phyloP scores from a whole-genome alignment of 2,329 filamentous ascomycete species.

The Gremmenia infestans region DNA sequence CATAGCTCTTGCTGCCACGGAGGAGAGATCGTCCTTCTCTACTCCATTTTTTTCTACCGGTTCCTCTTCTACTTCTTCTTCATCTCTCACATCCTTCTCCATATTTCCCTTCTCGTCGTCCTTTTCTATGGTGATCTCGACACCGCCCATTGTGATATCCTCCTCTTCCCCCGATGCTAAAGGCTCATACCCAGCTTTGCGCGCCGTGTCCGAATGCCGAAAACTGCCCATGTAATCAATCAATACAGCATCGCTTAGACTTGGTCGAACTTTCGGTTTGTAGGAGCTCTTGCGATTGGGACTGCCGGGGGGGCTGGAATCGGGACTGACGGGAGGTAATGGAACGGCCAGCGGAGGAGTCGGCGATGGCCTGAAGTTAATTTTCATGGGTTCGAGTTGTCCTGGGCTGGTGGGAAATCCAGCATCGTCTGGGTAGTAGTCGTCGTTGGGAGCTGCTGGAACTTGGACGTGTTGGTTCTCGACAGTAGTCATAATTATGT shows the following conservation, averaged over 20 bases:
- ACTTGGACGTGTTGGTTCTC: conserved; percentile 12
- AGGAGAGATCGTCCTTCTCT: conserved; percentile 9
- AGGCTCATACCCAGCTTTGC: conserved; percentile 47
- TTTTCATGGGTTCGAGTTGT: conserved; percentile 36
- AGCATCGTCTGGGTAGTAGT: conserved; percentile 46
- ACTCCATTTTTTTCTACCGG: neutral
- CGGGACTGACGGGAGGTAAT: conserved; percentile 40
- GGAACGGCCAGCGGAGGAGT: conserved; percentile 45
- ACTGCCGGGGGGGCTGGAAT: conserved; percentile 30
- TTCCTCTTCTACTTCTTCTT: neutral
- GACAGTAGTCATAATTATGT: conserved; percentile 22
- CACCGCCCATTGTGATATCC: conserved; percentile 26
- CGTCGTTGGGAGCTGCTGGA: conserved; percentile 21
- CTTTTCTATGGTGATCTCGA: conserved; percentile 25
- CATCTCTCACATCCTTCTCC: conserved; percentile 3
- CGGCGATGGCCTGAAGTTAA: conserved; percentile 45
- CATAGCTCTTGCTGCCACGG: conserved; percentile 5
- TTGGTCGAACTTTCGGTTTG: conserved; percentile 31
- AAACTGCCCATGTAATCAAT: conserved; percentile 59
- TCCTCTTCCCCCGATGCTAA: conserved; percentile 45
- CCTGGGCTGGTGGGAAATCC: conserved; percentile 37
- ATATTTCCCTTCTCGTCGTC: conserved; percentile 27
- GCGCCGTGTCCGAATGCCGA: conserved; percentile 60
- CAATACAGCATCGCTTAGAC: conserved; percentile 62
- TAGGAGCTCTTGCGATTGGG: conserved; percentile 18